These are phyloP conservation scores for Colletotrichum falcatum DNA, from an alignment of 2,329 filamentous ascomycete genomes.

Conservation along the genomic window DNA sequence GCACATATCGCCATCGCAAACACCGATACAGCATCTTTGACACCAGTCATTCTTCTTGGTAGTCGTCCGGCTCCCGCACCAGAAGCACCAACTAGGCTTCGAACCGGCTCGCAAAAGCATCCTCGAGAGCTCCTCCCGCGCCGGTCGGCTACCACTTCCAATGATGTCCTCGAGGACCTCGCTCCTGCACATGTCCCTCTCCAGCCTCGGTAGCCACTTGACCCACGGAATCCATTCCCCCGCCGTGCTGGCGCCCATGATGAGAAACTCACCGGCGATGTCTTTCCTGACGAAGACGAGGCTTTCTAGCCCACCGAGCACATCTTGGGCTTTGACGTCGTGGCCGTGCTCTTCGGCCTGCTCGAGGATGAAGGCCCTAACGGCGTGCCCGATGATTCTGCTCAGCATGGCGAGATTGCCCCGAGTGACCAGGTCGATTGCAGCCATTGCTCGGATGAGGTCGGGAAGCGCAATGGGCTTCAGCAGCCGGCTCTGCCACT, in stretches of 20 bases:
- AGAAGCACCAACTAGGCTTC: conserved; percentile 37
- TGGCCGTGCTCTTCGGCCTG: conserved; percentile 6
- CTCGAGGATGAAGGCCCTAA: conserved; percentile 25
- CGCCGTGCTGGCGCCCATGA: conserved; percentile 35
- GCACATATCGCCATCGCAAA: conserved; percentile 26
- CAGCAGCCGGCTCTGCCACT: conserved; percentile 25
- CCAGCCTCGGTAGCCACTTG: conserved; percentile 39
- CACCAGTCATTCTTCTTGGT: conserved; percentile 32
- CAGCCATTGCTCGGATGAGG: conserved; percentile 22
- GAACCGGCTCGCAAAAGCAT: conserved; percentile 2
- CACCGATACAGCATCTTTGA: conserved; percentile 30
- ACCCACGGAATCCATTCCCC: conserved; percentile 39
- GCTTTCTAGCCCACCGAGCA: conserved; percentile 30
- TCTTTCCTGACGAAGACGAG: conserved; percentile 37
- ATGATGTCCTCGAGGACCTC: conserved; percentile 19
- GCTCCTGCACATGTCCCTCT: conserved; percentile 31
- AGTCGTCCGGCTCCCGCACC: conserved; percentile 26
- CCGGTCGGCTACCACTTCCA: conserved; percentile 8
- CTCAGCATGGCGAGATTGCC: conserved; percentile 33
- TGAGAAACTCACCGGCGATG: conserved; percentile 24
- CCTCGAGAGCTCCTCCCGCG: conserved; percentile 22
- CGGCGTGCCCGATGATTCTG: conserved; percentile 21
- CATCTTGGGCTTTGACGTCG: conserved; percentile 2
- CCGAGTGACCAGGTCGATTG: conserved; percentile 18
- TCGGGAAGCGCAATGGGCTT: conserved; percentile 31